These are phyloP conservation scores for Crithidia bombi DNA, from an alignment of 208 protist species.

Conservation along the genomic window DNA sequence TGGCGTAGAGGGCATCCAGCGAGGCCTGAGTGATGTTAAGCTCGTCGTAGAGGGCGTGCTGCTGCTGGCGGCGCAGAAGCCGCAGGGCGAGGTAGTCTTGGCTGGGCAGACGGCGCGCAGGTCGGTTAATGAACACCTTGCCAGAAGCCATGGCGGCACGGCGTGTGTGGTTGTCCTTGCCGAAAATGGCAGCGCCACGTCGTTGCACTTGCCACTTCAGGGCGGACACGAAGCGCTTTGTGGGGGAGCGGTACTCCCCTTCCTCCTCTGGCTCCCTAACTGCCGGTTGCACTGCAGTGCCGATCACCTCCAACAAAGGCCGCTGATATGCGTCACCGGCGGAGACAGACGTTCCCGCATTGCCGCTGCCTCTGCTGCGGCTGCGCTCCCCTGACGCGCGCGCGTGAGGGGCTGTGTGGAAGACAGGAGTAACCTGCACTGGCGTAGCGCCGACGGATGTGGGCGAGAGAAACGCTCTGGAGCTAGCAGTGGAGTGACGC, in stretches of 20 bases:
- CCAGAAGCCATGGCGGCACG: constrained; percentile 18
- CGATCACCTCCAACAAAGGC: constrained; percentile 15
- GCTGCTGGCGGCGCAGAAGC: constrained; percentile 23
- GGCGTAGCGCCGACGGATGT: constrained; percentile 20
- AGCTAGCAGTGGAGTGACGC: constrained; percentile 17
- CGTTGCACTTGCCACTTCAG: constrained; percentile 15
- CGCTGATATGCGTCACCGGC: neutral
- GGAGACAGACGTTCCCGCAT: neutral
- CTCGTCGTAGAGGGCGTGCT: constrained; percentile 29
- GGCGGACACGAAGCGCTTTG: constrained; percentile 21
- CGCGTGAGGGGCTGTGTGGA: constrained; percentile 1
- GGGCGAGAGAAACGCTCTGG: constrained; percentile 23
- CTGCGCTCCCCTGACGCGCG: neutral
- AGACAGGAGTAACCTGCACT: constrained; percentile 11
- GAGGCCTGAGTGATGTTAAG: constrained; percentile 46
- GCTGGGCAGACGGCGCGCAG: constrained; percentile 9
- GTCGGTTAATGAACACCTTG: constrained; percentile 29
- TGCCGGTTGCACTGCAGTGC: neutral
- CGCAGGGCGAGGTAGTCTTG: constrained; percentile 31
- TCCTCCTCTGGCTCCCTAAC: neutral
- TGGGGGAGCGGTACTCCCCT: constrained; percentile 11
- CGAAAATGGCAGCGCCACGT: constrained; percentile 10
- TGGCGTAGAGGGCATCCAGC: constrained; percentile 55
- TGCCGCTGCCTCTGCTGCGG: neutral
- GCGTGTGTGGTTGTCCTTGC: constrained; percentile 1